Conservation (phyloP, 345 rosid genomes). For the Raphanus sativus region DNA sequence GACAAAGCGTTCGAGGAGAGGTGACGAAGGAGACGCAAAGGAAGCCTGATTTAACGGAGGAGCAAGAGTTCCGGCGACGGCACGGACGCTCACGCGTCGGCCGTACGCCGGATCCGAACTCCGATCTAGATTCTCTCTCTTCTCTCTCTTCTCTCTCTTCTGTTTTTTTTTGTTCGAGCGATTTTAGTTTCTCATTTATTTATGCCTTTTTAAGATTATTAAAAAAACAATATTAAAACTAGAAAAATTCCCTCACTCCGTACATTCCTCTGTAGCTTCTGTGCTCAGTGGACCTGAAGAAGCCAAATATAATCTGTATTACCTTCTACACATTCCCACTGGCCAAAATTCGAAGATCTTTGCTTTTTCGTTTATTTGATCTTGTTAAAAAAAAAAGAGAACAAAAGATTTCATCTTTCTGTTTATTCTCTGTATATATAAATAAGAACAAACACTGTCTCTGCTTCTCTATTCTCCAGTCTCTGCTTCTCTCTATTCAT, state of each 20-base stretch:
- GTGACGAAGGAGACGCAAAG: too few species aligned
- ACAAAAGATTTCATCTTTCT: slow-evolving; percentile 34
- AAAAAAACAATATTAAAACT: neutral
- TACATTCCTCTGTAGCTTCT: slow-evolving; percentile 13
- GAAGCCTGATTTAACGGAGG: too few species aligned
- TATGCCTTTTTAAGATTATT: neutral
- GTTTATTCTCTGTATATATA: slow-evolving; percentile 35
- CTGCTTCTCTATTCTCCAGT: slow-evolving; percentile 9
- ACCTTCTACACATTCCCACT: slow-evolving; percentile 26
- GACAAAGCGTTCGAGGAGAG: too few species aligned
- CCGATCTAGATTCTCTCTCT: too few species aligned
- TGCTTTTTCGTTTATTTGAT: slow-evolving; percentile 28
- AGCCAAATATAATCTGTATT: slow-evolving; percentile 9
- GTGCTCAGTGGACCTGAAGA: slow-evolving; percentile 24
- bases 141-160: too few species aligned
- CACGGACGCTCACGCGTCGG: too few species aligned
- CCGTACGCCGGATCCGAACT: too few species aligned
- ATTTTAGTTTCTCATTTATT: too few species aligned
- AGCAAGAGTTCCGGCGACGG: too few species aligned
- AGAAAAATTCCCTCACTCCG: slow-evolving; percentile 6
- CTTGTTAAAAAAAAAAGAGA: neutral
- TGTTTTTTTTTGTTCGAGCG: too few species aligned
- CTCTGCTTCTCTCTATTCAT: neutral
- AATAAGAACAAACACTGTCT: slow-evolving; percentile 3
- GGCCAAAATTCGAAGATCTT: slow-evolving; percentile 30